Percentiles rank a stretch among this genome's conserved stretches.
Conservation (phyloP, 768 basidiomycete species). For the Lactarius hengduanensis region DNA sequence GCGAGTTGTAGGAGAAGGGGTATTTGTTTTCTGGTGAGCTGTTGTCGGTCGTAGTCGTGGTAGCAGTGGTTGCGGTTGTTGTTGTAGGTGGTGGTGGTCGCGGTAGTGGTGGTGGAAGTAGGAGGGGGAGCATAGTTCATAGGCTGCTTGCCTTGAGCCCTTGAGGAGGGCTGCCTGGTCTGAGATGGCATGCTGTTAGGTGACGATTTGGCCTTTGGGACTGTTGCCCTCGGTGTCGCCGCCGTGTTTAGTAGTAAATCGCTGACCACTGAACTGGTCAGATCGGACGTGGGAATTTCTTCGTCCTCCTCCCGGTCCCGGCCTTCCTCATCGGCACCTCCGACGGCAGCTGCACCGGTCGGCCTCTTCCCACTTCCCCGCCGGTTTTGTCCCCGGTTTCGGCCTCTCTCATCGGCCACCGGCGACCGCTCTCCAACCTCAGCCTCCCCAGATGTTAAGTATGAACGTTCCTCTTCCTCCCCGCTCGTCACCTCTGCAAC, state of each 20-base stretch:
- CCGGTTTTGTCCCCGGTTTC: constrained; percentile 6
- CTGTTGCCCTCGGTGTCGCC: constrained; percentile 7
- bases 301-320: constrained; percentile 6
- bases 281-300: constrained; percentile 23
- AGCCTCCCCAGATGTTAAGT: not conserved
- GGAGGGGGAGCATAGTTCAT: constrained; percentile 62
- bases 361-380: not conserved
- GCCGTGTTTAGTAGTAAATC: constrained; percentile 25
- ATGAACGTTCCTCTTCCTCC: constrained; percentile 12
- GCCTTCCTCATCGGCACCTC: not conserved
- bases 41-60: constrained; percentile 3
- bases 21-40: constrained; percentile 26
- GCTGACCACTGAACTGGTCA: constrained; percentile 21
- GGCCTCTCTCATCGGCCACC: constrained; percentile 2
- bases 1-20: constrained; percentile 36
- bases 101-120: constrained; percentile 38
- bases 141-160: constrained; percentile 87
- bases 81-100: constrained; percentile 31
- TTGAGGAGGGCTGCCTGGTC: constrained; percentile 50
- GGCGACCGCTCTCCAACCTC: not conserved
- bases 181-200: constrained; percentile 30
- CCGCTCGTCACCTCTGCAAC: constrained; percentile 28
- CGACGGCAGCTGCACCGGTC: not conserved
- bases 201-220: constrained; percentile 13
- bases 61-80: constrained; percentile 4